Base-by-base conservation (phyloP, 192 early-diverging fungal species). In the Haplosporangium gracile region DNA sequence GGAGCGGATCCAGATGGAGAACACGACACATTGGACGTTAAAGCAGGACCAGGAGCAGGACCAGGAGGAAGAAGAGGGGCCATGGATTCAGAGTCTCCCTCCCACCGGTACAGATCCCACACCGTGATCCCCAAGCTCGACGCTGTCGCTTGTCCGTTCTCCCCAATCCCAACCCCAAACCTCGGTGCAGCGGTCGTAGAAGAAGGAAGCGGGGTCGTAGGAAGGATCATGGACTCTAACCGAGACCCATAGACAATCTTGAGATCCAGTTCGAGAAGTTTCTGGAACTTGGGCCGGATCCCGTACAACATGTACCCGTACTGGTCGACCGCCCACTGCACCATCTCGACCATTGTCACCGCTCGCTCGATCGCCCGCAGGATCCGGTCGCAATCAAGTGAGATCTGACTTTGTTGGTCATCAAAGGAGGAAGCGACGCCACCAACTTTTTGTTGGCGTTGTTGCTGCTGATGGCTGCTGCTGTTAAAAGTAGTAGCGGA, bases 261-360 rank as follows among this genome's bases (percentile, higher is more conserved):
- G 51, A 92, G 82, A 26, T 93, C 92, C 29, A 83, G 40, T 72
- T 93, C 92, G 4, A 93, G 76, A 5, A 82, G 72, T 9, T 83
- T 69, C 60, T 92, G 92, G 45, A 88, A 83, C 36, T 89, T 83
- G 3, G 75, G 60, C 13, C 82, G 80, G 13, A 93, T 89, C 9
- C 88, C 86, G 40, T 93, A 93, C n/a, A 92, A 70, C 39, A 77
- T 77, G 69, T 92, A 93, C 0, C 78, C 75, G 22, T 90, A 85
- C 63, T 93, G 92, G 80, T 93, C 92, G 32, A 93, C 87, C 0
- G 82, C 87, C 78, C 89, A 90, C 71, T 93, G 92, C 57, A 92
- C 42, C 40, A 82, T 72, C 29, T 81, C 81, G 2, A 80, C 43
- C 78, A 83, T 80, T 1, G 74, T 40, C 0, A 79, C 36, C 0